These are phyloP conservation scores for Funneliformis mosseae DNA, from an alignment of 192 early-diverging fungal species.

Conservation along the genomic window DNA sequence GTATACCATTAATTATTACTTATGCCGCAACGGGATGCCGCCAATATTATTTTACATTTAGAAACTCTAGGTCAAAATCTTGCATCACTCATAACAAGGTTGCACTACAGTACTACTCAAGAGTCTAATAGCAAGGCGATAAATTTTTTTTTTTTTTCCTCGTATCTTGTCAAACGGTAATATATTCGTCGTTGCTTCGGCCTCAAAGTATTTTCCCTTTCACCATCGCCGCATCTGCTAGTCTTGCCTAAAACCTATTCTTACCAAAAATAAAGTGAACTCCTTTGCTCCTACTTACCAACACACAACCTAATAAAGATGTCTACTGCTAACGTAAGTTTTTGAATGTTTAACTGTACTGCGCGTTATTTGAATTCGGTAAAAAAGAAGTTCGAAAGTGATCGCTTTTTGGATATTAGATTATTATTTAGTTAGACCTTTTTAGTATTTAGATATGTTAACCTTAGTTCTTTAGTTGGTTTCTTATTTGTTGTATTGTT, in stretches of 20 bases:
- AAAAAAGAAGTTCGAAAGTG: background rate
- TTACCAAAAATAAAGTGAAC: slow-evolving; percentile 14
- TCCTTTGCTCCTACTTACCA: slow-evolving; percentile 8
- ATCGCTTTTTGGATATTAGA: background rate
- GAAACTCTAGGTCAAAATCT: background rate
- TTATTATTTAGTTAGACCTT: background rate
- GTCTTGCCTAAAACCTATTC: slow-evolving; percentile 14
- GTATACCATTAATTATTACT: background rate
- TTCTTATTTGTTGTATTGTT: background rate
- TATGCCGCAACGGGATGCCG: background rate
- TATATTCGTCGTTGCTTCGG: slow-evolving; percentile 23
- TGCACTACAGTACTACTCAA: background rate
- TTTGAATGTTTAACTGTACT: background rate
- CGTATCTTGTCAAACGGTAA: slow-evolving; percentile 14
- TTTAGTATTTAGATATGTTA: background rate
- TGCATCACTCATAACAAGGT: background rate
- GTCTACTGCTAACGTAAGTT: slow-evolving; percentile 12
- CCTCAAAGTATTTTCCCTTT: background rate
- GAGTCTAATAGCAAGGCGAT: background rate
- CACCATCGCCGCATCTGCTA: slow-evolving; percentile 8
- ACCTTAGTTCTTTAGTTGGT: background rate
- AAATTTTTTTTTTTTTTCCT: slow-evolving; percentile 4
- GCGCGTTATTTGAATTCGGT: background rate
- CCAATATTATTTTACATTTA: background rate
- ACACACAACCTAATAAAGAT: slow-evolving; percentile 5